phyloP scores from a whole-genome alignment of 2,329 filamentous ascomycete genomes.

The Aspergillus candidus region DNA sequence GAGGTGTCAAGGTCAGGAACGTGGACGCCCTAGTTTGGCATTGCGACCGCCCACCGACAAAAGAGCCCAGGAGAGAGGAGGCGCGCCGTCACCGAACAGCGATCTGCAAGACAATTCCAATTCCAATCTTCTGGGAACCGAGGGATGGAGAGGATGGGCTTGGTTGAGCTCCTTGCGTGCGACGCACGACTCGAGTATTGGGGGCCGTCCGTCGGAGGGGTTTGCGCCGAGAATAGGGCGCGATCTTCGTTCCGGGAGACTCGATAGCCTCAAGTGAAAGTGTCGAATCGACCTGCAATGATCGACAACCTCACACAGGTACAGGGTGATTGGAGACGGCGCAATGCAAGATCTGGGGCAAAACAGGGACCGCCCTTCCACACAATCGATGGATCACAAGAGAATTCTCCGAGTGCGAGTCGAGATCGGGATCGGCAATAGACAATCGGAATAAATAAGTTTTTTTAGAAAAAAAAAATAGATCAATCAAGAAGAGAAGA shows the following conservation, averaged over 20 bases:
- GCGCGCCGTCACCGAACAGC: slow-evolving; percentile 2
- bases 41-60: slow-evolving; percentile 27
- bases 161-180: slow-evolving; percentile 17
- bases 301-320: background rate
- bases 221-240: slow-evolving; percentile 2
- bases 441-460: too few species aligned
- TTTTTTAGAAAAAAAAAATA: too few species aligned
- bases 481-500: too few species aligned
- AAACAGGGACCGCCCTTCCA: background rate
- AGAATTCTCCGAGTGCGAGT: slow-evolving; percentile 33
- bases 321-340: too few species aligned
- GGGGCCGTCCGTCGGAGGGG: slow-evolving; percentile 1
- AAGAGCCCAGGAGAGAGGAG: slow-evolving; percentile 4
- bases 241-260: slow-evolving; percentile 2
- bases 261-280: slow-evolving; percentile 6
- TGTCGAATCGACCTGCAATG: slow-evolving; percentile 3
- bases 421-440: too few species aligned
- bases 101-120: background rate
- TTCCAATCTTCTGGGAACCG: slow-evolving; percentile 4
- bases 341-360: too few species aligned
- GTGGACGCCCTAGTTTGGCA: slow-evolving; percentile 29
- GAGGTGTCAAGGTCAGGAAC: slow-evolving; percentile 20
- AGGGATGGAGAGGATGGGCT: slow-evolving; percentile 4
- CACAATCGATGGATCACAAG: slow-evolving; percentile 1
- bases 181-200: slow-evolving; percentile 11